A percentile compares a stretch with the other conserved stretches of the same genome.
These are phyloP conservation scores for Teratosphaeria viscida DNA, from an alignment of 2,329 filamentous ascomycete genomes.

Conservation along the genomic window DNA sequence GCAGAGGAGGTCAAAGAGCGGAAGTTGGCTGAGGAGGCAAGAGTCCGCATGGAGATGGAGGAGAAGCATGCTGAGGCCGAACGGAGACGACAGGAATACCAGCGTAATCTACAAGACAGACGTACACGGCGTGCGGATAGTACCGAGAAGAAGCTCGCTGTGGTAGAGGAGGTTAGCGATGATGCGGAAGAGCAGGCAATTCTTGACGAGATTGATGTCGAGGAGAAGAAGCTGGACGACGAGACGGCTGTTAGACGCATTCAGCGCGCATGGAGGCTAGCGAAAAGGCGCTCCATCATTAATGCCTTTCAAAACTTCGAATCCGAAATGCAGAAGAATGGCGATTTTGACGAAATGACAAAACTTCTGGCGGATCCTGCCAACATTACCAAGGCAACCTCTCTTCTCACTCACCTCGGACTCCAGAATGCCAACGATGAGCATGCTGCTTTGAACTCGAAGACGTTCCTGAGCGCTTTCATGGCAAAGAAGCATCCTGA, in stretches of 20 bases:
- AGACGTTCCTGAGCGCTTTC: slow-evolving; percentile 71
- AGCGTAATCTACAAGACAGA: slow-evolving; percentile 40
- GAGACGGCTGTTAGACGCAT: slow-evolving; percentile 56
- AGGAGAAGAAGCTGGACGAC: slow-evolving; percentile 37
- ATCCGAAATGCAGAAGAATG: slow-evolving; percentile 37
- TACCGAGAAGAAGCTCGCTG: slow-evolving; percentile 40
- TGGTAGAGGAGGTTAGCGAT: slow-evolving; percentile 39
- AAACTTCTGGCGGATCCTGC: slow-evolving; percentile 55
- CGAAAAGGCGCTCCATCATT: slow-evolving; percentile 49
- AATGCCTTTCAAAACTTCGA: slow-evolving; percentile 55
- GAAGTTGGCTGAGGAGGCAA: slow-evolving; percentile 61
- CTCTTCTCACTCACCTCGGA: slow-evolving; percentile 58
- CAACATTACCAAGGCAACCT: slow-evolving; percentile 55
- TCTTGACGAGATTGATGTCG: slow-evolving; percentile 18
- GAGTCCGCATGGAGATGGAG: slow-evolving; percentile 64
- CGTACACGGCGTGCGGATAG: slow-evolving; percentile 27
- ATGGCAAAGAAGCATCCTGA: slow-evolving; percentile 70
- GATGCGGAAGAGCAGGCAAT: slow-evolving; percentile 34
- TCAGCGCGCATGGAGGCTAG: slow-evolving; percentile 59
- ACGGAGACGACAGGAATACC: slow-evolving; percentile 49
- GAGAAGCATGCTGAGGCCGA: slow-evolving; percentile 71
- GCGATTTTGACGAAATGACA: slow-evolving; percentile 66
- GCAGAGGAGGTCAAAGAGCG: slow-evolving; percentile 73
- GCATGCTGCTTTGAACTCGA: slow-evolving; percentile 54
- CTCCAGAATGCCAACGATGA: slow-evolving; percentile 50